Percentiles rank a stretch among this genome's conserved stretches.
Evolutionary conservation across 768 basidiomycete genomes (phyloP).

Genomic region (Phaeolepiota aurea): DNA sequence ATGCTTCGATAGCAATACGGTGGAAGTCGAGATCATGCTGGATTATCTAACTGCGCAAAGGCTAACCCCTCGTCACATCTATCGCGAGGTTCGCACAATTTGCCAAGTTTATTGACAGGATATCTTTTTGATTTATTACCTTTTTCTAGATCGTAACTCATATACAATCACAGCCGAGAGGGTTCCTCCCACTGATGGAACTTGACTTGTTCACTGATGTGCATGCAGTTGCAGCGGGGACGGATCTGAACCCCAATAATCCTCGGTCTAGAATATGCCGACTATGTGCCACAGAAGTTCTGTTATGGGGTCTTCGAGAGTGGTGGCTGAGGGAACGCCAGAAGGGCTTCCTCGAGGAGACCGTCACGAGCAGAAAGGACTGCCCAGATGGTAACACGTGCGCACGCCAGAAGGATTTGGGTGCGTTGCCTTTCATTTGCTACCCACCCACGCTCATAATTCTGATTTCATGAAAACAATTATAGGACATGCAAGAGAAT

Average conservation of each 20-base stretch:
- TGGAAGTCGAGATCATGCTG: conserved; percentile 79
- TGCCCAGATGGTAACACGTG: conserved; percentile 61
- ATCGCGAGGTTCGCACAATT: conserved; percentile 53
- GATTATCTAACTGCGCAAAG: conserved; percentile 64
- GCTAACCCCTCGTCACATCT: conserved; percentile 63
- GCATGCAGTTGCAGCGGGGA: conserved; percentile 46
- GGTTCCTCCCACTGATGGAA: conserved; percentile 62
- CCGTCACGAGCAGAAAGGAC: conserved; percentile 52
- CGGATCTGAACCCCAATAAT: conserved; percentile 47
- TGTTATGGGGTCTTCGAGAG: conserved; percentile 67
- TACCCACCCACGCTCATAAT: background rate
- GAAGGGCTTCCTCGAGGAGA: conserved; percentile 55
- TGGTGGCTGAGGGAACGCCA: conserved; percentile 80
- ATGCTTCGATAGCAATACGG: conserved; percentile 66
- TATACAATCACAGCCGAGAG: conserved; percentile 50
- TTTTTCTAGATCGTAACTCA: conserved; percentile 48
- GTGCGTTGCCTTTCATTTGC: conserved; percentile 28
- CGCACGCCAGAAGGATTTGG: conserved; percentile 53
- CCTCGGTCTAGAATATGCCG: conserved; percentile 62
- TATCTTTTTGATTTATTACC: background rate
- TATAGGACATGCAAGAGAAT: conserved; percentile 68
- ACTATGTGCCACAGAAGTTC: conserved; percentile 64
- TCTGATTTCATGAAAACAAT: conserved; percentile 1
- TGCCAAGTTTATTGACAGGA: conserved; percentile 1
- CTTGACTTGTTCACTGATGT: conserved; percentile 64